Evolutionary conservation across 306 rosid species (phyloP).

Genomic region (Vigna nakashimae): DNA sequence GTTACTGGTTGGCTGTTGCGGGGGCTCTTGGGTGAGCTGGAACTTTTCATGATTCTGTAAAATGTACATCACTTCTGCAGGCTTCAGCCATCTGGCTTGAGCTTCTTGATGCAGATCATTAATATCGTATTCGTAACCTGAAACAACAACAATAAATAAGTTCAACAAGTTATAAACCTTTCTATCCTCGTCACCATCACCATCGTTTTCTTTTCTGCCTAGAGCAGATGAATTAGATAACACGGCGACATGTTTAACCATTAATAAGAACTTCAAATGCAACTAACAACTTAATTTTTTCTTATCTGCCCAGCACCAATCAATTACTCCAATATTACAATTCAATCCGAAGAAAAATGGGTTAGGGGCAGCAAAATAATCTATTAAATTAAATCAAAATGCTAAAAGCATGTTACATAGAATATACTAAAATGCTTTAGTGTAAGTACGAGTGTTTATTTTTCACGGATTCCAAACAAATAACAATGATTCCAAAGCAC

Average conservation of each 20-base stretch:
- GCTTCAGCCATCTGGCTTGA: slow-evolving; percentile 92
- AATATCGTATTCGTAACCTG: slow-evolving; percentile 69
- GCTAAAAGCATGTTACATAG: slow-evolving; percentile 33
- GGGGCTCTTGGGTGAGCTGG: slow-evolving; percentile 71
- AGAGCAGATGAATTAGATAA: background rate
- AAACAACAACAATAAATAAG: slow-evolving; percentile 1
- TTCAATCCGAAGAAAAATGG: slow-evolving; percentile 1
- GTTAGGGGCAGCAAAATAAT: background rate
- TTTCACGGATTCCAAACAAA: background rate
- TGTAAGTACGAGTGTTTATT: background rate
- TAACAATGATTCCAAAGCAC: slow-evolving; percentile 28
- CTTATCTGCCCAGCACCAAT: background rate
- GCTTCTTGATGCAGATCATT: slow-evolving; percentile 73
- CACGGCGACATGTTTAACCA: background rate
- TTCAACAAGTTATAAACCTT: slow-evolving; percentile 30
- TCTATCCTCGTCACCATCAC: background rate
- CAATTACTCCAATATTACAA: slow-evolving; percentile 17
- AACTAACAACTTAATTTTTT: slow-evolving; percentile 6
- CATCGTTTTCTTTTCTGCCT: background rate
- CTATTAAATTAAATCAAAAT: slow-evolving; percentile 14
- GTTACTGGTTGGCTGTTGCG: slow-evolving; percentile 77
- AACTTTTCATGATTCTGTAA: slow-evolving; percentile 88
- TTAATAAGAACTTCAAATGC: background rate
- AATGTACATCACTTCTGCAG: slow-evolving; percentile 87
- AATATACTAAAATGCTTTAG: slow-evolving; percentile 28